Conservation (phyloP, 768 basidiomycete species). For the Amyloporia xantha region DNA sequence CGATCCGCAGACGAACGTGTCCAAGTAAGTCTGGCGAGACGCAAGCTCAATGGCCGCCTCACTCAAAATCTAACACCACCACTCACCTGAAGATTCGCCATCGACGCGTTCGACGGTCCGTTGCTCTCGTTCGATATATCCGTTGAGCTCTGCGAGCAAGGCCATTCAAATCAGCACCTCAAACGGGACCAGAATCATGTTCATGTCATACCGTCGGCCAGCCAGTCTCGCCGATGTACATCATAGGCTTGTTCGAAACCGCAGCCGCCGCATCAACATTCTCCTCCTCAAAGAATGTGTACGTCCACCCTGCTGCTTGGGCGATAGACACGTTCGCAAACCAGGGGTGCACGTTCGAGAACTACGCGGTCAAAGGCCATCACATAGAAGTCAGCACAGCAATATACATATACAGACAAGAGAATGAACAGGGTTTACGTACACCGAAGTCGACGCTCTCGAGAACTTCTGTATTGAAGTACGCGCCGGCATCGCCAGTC, state of each 20-base stretch:
- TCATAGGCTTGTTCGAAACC: constrained; percentile 64
- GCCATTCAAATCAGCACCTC: not conserved
- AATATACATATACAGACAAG: not conserved
- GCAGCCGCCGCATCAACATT: constrained; percentile 50
- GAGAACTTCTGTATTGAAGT: constrained; percentile 70
- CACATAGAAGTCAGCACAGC: not conserved
- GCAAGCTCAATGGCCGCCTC: not conserved
- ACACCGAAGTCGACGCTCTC: constrained; percentile 64
- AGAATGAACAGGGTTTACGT: constrained; percentile 19
- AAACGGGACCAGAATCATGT: not conserved
- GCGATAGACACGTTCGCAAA: constrained; percentile 75
- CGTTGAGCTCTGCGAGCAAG: constrained; percentile 35
- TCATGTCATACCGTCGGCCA: constrained; percentile 56
- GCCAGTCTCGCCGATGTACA: constrained; percentile 94
- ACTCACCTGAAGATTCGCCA: constrained; percentile 41
- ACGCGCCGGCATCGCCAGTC: constrained; percentile 79
- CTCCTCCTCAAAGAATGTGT: constrained; percentile 63
- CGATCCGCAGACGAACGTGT: constrained; percentile 84
- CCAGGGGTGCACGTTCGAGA: constrained; percentile 93
- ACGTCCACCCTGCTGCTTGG: constrained; percentile 75
- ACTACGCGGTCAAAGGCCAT: constrained; percentile 29
- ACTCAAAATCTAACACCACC: not conserved
- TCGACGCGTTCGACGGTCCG: constrained; percentile 60
- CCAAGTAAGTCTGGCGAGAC: constrained; percentile 59
- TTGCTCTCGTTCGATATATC: constrained; percentile 52